Evolutionary conservation across 345 rosid species (phyloP), one percentile per base, ranked within the genome.

Genomic region (Erodium maritimum): DNA sequence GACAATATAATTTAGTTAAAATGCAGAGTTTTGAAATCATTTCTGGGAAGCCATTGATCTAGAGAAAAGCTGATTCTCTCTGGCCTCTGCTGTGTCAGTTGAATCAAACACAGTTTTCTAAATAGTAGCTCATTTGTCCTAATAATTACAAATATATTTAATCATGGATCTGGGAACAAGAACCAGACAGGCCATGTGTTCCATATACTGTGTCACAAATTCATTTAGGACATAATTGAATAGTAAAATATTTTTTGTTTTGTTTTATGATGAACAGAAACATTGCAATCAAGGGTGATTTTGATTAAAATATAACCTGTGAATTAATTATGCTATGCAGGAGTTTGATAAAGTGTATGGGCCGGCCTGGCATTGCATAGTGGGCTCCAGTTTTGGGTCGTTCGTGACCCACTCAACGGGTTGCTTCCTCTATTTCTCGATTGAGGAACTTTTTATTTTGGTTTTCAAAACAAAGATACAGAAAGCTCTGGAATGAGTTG

Each of bases 331-430:
- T 52, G 55, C 1, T 4, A 34, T 62, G 79, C 87, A 87, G 95
- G 97, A 90, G 61, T 90, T 90, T 57, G 97, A 90, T 61, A 81
- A 87, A 70, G 81, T 69, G 58, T 90, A 87, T 73, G 95, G 97
- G 46, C 90, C 97, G 56, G 90, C 97, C 50, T 90, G 97, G 97
- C 97, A 90, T 67, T 90, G 97, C 73, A 87, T 90, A 1, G 95
- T 90, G 70, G 97, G 95, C 8, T 77, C 83, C 65, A 80, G 75
- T 77, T 90, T 87, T 50, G 97, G 97, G 23, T 85, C 97, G 13
- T 90, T 73, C 57, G 93, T 90, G 63, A 90, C 97, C 17, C 93
- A 90, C 55, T 71, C 95, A 54, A 77, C 84, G 5, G 95, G 95
- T 20, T 80, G 93, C 73, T 90, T 90, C 67, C 80, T 90, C 23